Conservation (phyloP, 2,329 filamentous ascomycete species). For the Monilinia polystroma region DNA sequence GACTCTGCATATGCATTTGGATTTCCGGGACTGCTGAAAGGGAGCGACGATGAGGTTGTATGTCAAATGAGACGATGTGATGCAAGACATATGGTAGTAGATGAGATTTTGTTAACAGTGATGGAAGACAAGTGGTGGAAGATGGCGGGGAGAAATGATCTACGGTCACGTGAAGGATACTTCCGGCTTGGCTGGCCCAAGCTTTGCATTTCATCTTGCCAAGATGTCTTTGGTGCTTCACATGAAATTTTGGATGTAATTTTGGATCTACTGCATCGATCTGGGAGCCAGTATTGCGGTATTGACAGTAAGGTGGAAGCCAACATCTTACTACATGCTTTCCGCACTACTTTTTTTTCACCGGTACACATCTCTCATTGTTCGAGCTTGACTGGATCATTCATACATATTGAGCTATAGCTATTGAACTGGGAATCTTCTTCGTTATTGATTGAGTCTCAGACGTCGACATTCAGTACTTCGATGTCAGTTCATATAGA, state of each 20-base stretch:
- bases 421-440: background rate
- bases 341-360: too few species aligned
- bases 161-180: background rate
- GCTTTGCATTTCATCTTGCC: background rate
- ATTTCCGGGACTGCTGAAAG: background rate
- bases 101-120: background rate
- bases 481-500: too few species aligned
- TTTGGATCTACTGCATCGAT: too few species aligned
- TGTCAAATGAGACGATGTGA: background rate
- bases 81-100: background rate
- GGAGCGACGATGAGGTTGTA: background rate
- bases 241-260: too few species aligned
- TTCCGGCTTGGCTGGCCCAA: background rate
- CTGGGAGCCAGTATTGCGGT: too few species aligned
- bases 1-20: too few species aligned
- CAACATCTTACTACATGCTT: too few species aligned
- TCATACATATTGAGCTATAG: too few species aligned
- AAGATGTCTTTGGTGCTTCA: background rate
- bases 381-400: too few species aligned
- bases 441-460: background rate
- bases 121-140: background rate
- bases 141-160: background rate
- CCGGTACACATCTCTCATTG: too few species aligned
- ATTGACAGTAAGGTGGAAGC: background rate
- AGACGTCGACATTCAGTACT: background rate